Conservation (phyloP, 768 basidiomycete genomes). For the Butyriboletus loyo region DNA sequence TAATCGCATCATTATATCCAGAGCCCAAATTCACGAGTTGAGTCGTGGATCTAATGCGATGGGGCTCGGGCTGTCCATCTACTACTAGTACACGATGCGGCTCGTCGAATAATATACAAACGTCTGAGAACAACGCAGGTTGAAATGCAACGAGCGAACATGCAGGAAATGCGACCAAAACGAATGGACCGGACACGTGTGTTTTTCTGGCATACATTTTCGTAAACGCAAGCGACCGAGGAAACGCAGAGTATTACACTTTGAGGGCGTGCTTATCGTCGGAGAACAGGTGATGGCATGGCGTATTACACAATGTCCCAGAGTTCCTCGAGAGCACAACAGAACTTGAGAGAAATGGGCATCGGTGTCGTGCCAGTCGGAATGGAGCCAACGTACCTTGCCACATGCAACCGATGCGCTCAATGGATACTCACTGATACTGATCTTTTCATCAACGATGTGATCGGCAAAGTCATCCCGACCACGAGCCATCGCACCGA, state of each 20-base stretch:
- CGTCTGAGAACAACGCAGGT: constrained; percentile 29
- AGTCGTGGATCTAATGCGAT: constrained; percentile 34
- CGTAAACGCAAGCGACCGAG: not conserved
- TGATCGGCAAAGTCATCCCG: constrained; percentile 96
- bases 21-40: constrained; percentile 34
- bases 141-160: constrained; percentile 28
- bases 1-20: constrained; percentile 33
- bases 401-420: constrained; percentile 96
- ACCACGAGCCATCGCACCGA: constrained; percentile 97
- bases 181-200: constrained; percentile 2
- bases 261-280: constrained; percentile 1
- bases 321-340: constrained; percentile 88
- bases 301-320: constrained; percentile 80
- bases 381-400: constrained; percentile 58
- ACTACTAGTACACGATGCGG: constrained; percentile 30
- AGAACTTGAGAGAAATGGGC: constrained; percentile 54
- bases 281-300: not conserved
- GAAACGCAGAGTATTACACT: constrained; percentile 13
- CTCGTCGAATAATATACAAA: constrained; percentile 19
- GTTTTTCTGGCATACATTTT: constrained; percentile 12
- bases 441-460: constrained; percentile 93
- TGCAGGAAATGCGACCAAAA: not conserved
- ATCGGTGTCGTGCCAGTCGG: not conserved
- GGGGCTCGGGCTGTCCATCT: constrained; percentile 26
- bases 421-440: constrained; percentile 90